A percentile compares a stretch with the other conserved stretches of the same genome.
Conservation (phyloP, 2,329 filamentous ascomycete species). For the Pseudocercospora cruenta region DNA sequence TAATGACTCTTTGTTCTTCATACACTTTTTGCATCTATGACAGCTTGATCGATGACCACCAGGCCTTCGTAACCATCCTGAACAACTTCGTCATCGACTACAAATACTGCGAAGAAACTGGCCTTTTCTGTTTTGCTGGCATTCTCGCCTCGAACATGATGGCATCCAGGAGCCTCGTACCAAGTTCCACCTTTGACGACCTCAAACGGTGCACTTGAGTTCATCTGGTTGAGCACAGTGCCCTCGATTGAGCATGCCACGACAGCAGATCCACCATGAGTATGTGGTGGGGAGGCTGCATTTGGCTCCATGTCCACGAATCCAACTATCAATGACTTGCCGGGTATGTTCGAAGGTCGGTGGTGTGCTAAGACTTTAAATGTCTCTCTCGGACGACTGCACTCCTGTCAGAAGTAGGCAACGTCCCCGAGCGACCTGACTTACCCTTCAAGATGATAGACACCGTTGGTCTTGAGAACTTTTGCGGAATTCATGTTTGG, state of each 20-base stretch:
- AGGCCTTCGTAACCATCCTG: not conserved
- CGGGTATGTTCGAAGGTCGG: not conserved
- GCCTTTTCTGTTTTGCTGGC: not conserved
- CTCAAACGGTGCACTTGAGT: not conserved
- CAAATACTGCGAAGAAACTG: not conserved
- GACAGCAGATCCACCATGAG: not conserved
- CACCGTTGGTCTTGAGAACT: not conserved
- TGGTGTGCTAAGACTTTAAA: not conserved
- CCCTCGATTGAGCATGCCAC: not conserved
- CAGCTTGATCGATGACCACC: not conserved
- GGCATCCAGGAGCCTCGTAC: not conserved
- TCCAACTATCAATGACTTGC: not conserved
- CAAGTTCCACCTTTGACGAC: not conserved
- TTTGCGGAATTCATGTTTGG: not conserved
- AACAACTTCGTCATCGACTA: not conserved
- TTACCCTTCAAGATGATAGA: not conserved
- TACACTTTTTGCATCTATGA: not conserved
- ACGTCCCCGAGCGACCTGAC: not conserved
- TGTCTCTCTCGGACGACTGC: not conserved
- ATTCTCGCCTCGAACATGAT: not conserved
- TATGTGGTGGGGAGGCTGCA: not conserved
- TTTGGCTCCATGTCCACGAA: not conserved
- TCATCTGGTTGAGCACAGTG: not conserved
- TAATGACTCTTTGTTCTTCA: not conserved
- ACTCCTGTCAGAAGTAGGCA: not conserved